Percentiles rank a stretch among this genome's conserved stretches.
Conservation (phyloP, 345 rosid genomes). For the Lepidium sativum region DNA sequence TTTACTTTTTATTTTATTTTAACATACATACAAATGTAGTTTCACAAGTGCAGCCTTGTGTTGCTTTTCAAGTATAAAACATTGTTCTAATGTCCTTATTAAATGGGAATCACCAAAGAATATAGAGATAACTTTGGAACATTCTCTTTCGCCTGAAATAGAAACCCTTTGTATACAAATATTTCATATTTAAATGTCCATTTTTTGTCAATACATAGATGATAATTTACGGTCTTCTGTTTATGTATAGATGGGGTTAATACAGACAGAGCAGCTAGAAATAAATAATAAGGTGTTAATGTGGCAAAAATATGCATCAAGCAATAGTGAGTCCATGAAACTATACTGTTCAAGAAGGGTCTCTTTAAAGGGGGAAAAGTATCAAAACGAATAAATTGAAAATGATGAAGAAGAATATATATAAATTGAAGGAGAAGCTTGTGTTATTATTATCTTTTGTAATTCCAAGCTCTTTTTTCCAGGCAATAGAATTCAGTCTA, state of each 20-base stretch:
- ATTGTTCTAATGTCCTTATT: constrained; percentile 12
- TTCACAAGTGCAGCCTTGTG: neutral
- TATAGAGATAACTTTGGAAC: constrained; percentile 19
- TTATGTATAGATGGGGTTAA: neutral
- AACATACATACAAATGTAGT: neutral
- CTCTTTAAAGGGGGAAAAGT: neutral
- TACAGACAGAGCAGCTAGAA: neutral
- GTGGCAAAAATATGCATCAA: neutral
- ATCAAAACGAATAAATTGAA: constrained; percentile 17
- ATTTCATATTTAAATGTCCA: too few relatives aligned
- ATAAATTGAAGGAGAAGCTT: constrained; percentile 11
- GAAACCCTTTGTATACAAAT: too few relatives aligned
- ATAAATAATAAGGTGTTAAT: neutral
- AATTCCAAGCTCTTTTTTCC: constrained; percentile 18
- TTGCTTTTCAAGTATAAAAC: constrained; percentile 7
- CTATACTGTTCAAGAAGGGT: neutral
- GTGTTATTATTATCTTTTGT: constrained; percentile 12
- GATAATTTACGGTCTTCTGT: neutral
- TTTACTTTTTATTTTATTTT: neutral
- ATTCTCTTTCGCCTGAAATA: constrained; percentile 19
- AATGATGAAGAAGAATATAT: constrained; percentile 11
- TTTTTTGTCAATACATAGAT: neutral
- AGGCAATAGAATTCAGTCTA: constrained; percentile 11
- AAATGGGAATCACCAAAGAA: constrained; percentile 26
- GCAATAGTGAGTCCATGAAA: constrained; percentile 3